Evolutionary conservation across 345 rosid genomes (phyloP).

Genomic region (Viola odorata): DNA sequence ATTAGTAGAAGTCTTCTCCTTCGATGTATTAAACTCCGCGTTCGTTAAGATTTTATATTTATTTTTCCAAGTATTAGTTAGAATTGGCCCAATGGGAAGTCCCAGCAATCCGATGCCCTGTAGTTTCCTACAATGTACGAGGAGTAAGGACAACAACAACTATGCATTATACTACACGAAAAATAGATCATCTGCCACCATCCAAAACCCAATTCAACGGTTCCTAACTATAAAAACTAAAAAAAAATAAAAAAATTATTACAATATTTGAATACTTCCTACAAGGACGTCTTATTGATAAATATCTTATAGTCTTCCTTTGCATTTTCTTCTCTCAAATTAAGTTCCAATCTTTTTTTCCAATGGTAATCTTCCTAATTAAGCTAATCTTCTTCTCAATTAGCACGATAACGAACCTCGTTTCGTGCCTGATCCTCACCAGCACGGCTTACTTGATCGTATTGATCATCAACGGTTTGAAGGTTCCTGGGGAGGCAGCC

Average conservation of each 20-base stretch:
- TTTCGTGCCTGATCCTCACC: slow-evolving; percentile 24
- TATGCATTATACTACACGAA: slow-evolving; percentile 1
- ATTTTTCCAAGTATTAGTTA: slow-evolving; percentile 3
- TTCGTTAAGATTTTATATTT: too few species aligned
- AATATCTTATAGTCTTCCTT: neutral
- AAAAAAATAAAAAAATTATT: neutral
- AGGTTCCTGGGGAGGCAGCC: slow-evolving; percentile 25
- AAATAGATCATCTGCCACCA: neutral
- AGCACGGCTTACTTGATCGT: slow-evolving; percentile 17
- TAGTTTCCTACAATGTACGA: slow-evolving; percentile 12
- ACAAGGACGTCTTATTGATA: neutral
- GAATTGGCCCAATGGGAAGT: slow-evolving; percentile 2
- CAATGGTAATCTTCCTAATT: slow-evolving; percentile 25
- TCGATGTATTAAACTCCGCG: too few species aligned
- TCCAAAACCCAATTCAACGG: slow-evolving; percentile 6
- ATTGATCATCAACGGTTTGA: slow-evolving; percentile 29
- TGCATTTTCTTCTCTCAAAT: slow-evolving; percentile 9
- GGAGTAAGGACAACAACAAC: slow-evolving; percentile 23
- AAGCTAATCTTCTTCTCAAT: slow-evolving; percentile 24
- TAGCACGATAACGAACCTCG: slow-evolving; percentile 15
- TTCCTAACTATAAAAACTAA: slow-evolving; percentile 6
- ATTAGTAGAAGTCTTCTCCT: too few species aligned
- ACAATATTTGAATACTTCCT: neutral
- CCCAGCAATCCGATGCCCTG: neutral
- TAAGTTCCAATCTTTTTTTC: neutral